Conservation (phyloP, 768 basidiomycete species). For the Collybiopsis luxurians region DNA sequence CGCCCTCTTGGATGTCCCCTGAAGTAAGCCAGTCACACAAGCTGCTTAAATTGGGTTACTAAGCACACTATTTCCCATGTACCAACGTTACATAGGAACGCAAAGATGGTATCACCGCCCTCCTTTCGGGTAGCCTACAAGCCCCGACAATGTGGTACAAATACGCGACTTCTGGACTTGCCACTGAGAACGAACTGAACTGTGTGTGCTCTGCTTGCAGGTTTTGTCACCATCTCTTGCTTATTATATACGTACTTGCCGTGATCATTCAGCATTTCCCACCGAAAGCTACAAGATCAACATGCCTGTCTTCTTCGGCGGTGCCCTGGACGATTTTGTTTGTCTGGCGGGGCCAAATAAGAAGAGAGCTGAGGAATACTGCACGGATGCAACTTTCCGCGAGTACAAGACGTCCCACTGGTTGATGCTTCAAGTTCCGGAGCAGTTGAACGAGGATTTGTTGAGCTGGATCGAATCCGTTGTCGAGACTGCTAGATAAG, state of each 20-base stretch:
- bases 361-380: too few species aligned
- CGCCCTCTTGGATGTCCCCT: slow-evolving; percentile 23
- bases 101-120: not conserved
- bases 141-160: slow-evolving; percentile 31
- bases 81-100: not conserved
- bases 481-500: too few species aligned
- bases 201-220: slow-evolving; percentile 17
- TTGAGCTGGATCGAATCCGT: too few species aligned
- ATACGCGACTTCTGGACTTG: slow-evolving; percentile 15
- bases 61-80: too few species aligned
- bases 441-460: too few species aligned
- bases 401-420: too few species aligned
- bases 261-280: slow-evolving; percentile 18
- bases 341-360: too few species aligned
- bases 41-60: not conserved
- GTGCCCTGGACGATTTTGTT: slow-evolving; percentile 28
- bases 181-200: slow-evolving; percentile 30
- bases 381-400: too few species aligned
- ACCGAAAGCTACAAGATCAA: slow-evolving; percentile 23
- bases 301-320: slow-evolving; percentile 34
- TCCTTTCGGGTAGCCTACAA: not conserved
- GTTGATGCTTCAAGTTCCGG: too few species aligned
- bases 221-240: not conserved
- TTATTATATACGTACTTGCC: not conserved
- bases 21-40: not conserved